A percentile compares a stretch with the other conserved stretches of the same genome.
Conservation (phyloP, 2,329 filamentous ascomycete genomes). For the Neonectria neomacrospora region DNA sequence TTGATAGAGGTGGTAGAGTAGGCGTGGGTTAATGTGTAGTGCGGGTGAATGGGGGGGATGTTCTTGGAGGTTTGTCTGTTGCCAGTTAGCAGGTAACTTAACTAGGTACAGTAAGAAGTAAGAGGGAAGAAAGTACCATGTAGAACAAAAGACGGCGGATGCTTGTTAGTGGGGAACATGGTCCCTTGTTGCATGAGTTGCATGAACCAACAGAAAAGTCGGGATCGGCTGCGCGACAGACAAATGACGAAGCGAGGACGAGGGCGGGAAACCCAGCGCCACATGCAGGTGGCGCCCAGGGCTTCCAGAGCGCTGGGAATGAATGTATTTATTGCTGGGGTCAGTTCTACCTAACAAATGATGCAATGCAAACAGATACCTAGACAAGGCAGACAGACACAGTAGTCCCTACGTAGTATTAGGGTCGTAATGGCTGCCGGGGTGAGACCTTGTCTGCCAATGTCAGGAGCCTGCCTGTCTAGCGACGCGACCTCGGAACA, state of each 20-base stretch:
- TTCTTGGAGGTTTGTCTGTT: neutral
- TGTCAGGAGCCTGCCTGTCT: neutral
- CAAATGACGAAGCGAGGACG: neutral
- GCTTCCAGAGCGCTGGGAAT: neutral
- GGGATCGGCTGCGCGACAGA: no score
- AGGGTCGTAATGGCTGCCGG: neutral
- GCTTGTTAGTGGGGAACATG: neutral
- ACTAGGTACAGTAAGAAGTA: neutral
- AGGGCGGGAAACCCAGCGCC: neutral
- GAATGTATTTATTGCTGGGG: neutral
- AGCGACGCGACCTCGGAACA: neutral
- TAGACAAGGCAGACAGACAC: no score
- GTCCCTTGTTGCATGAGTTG: neutral
- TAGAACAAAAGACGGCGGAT: no score
- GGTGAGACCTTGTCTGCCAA: neutral
- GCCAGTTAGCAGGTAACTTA: neutral
- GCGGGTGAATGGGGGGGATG: neutral
- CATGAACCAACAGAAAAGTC: neutral
- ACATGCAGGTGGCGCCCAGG: neutral
- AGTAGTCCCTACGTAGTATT: no score
- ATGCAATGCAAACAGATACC: no score
- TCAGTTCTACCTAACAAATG: neutral
- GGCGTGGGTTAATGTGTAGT: conserved; percentile 11
- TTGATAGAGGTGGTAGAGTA: neutral
- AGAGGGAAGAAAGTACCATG: no score